Evolutionary conservation across 805 yeast species (phyloP).

Genomic region (Candida incommunis): DNA sequence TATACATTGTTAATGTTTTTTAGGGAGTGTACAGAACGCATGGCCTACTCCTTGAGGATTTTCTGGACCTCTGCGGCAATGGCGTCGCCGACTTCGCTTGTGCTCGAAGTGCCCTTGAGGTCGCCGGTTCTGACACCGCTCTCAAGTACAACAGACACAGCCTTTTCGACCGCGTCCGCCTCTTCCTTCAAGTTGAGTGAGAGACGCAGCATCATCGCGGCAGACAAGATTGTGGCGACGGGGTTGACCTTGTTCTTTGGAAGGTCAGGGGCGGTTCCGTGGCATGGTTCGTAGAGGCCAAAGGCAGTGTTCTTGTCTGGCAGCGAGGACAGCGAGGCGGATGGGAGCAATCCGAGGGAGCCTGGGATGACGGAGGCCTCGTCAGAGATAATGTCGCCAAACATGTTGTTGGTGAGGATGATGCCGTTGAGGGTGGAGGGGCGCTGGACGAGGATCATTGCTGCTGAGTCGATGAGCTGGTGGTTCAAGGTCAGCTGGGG

Average conservation of each 20-base stretch:
- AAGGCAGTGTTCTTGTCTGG: conserved; percentile 92
- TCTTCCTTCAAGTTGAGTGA: conserved; percentile 73
- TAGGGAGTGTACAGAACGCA: too few species aligned
- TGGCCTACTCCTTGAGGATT: conserved; percentile 22
- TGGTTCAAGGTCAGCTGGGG: conserved; percentile 80
- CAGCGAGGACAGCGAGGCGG: conserved; percentile 92
- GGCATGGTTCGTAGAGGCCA: conserved; percentile 97
- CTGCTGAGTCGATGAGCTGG: conserved; percentile 96
- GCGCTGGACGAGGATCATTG: conserved; percentile 87
- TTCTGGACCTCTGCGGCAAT: conserved; percentile 58
- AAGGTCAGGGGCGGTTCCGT: conserved; percentile 96
- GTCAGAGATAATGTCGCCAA: conserved; percentile 95
- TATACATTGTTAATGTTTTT: not conserved
- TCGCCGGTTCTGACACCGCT: conserved; percentile 83
- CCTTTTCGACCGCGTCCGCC: conserved; percentile 78
- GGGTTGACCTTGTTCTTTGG: conserved; percentile 84
- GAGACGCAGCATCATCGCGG: conserved; percentile 93
- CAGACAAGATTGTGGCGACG: conserved; percentile 85
- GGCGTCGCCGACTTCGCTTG: conserved; percentile 91
- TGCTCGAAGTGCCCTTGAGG: conserved; percentile 69
- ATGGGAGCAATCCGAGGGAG: conserved; percentile 87
- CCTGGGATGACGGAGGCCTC: conserved; percentile 98
- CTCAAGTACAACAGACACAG: conserved; percentile 74
- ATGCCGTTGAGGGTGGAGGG: conserved; percentile 90
- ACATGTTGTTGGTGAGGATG: conserved; percentile 88